Base-by-base conservation (phyloP, 2,329 filamentous ascomycete species). In the Fusarium marasasianum region DNA sequence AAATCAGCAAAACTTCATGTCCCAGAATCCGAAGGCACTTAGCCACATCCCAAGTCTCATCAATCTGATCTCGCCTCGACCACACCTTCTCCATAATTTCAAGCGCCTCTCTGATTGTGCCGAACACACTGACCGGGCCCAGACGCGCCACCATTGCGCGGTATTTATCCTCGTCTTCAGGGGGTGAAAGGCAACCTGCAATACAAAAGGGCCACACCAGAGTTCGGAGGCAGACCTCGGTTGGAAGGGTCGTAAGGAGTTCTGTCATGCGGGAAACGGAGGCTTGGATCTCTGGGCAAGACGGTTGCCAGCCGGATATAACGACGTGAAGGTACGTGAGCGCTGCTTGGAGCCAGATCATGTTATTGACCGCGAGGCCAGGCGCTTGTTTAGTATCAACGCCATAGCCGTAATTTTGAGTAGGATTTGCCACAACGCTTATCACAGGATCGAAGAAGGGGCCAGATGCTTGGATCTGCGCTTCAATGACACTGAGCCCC, bases 221-320 rank as follows among this genome's bases (percentile, higher is more conserved):
- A 12, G 82, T 79, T 48, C 81, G 76, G 15, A 85, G 63, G 26
- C 79, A 81, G 26, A 79, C 78, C 51, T 79, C 78, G 20, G 67
- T 62, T 12, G 80, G 79, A 7, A 83, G 72, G 44, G 72, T 72
- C 20, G 76, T 69, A 13, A 87, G 75, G 56, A 85, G 75, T 17
- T 81, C 76, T 2, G 81, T 81, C 62, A 82, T 80, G 43, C 73
- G 78, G 68, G 76, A 47, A 72, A 85, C 78, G 29, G 79, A 70
- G 31, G 72, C 67, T 6, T 80, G 80, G 5, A 87, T 83, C 57
- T 87, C 86, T 0, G 80, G 77, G 53, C 80, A 83, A 1, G 82
- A 82, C 1, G 86, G 86, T 68, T 87, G 86, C 87, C 86, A 89
- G 8, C 87, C 87, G 3, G 82, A 84, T 7, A 87, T 81, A 26